These are phyloP conservation scores for Boletus rubescentipes DNA, from an alignment of 768 basidiomycete species.

Conservation along the genomic window DNA sequence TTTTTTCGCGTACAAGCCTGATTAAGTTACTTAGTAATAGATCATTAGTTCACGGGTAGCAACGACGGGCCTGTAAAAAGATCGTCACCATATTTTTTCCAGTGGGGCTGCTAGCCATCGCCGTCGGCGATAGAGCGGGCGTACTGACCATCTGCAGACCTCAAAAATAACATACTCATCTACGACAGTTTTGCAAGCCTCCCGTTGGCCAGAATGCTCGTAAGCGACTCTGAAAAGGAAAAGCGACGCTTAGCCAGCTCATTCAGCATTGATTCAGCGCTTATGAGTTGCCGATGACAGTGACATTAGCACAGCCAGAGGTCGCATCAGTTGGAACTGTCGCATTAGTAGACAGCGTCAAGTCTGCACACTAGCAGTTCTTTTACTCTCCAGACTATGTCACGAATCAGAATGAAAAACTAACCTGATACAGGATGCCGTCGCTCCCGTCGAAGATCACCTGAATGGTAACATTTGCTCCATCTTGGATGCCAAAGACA, in stretches of 20 bases:
- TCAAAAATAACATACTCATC: too few relatives aligned
- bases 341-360: constrained; percentile 59
- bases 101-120: constrained; percentile 17
- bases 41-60: too few relatives aligned
- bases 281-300: too few relatives aligned
- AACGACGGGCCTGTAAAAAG: too few relatives aligned
- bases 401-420: background rate
- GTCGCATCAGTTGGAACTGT: constrained; percentile 46
- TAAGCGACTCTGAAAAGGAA: too few relatives aligned
- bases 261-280: too few relatives aligned
- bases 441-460: constrained; percentile 71
- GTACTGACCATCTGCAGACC: too few relatives aligned
- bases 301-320: constrained; percentile 35
- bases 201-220: too few relatives aligned
- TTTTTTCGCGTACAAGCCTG: background rate
- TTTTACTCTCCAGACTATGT: background rate
- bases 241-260: too few relatives aligned
- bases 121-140: constrained; percentile 13
- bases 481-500: constrained; percentile 52
- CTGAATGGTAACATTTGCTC: constrained; percentile 74
- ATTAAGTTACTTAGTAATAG: too few relatives aligned
- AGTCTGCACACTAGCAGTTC: constrained; percentile 66
- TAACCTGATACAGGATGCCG: constrained; percentile 66
- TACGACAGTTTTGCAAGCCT: too few relatives aligned
- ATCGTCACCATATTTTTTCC: constrained; percentile 13